Conservation (phyloP, 2,329 filamentous ascomycete species). For the Fusarium sp. region DNA sequence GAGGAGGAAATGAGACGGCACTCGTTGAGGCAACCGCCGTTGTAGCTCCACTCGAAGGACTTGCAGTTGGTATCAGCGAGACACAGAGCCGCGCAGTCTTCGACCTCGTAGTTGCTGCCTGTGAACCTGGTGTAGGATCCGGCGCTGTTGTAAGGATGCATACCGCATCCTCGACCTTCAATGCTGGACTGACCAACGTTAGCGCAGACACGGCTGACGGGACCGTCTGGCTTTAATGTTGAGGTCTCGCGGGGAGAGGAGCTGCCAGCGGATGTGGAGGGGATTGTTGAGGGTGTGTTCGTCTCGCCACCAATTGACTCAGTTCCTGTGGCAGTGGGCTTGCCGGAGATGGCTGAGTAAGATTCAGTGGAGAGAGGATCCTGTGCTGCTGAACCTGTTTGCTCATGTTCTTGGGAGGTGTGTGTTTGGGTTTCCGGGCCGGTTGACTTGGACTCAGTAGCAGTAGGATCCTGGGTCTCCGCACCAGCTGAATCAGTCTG, state of each 20-base stretch:
- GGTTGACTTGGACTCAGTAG: not conserved
- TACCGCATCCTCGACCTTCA: conserved; percentile 8
- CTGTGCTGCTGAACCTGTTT: not conserved
- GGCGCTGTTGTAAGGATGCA: conserved; percentile 12
- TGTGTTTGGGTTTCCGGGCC: not conserved
- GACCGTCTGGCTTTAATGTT: conserved; percentile 3
- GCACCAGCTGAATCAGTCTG: not conserved
- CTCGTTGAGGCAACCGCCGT: conserved; percentile 1
- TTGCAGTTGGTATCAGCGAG: conserved; percentile 12
- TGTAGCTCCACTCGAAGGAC: conserved; percentile 18
- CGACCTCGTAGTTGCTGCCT: conserved; percentile 8
- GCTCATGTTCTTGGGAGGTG: not conserved
- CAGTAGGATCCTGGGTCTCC: no score
- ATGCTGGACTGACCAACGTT: not conserved
- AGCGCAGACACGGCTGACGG: conserved; percentile 10
- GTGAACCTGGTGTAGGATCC: conserved; percentile 13
- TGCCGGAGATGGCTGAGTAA: no score
- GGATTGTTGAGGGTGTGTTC: fast-evolving
- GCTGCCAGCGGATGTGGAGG: not conserved
- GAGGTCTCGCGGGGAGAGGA: not conserved
- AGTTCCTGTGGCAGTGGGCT: no score
- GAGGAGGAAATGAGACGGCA: conserved; percentile 2
- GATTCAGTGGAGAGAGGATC: no score
- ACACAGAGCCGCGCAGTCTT: conserved; percentile 8
- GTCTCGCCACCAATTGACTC: not conserved